Base-by-base conservation (phyloP, 2,329 filamentous ascomycete species). In the Fusarium veterinarium region DNA sequence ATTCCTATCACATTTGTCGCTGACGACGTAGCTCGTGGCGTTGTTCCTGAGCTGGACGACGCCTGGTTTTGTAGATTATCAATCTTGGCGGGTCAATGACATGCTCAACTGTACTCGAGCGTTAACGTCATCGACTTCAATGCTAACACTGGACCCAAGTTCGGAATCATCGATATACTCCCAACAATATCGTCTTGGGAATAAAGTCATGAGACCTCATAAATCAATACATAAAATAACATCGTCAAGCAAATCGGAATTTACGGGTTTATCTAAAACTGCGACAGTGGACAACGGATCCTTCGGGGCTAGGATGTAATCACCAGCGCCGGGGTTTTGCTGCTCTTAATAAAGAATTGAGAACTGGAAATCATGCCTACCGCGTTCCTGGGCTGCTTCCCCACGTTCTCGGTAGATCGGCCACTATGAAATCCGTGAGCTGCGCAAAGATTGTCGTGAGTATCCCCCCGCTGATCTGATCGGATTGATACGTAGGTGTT, bases 371-470 rank as follows among this genome's bases (percentile, higher is more conserved):
- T 30, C 17, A 40, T 31, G 52, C 62, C 25, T 46, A 30, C 41
- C 28, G 30, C 31, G 25, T 62, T 31, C 35, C 23, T 25, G 19
- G 20, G 28, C 35, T 59, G 45, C 28, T 71, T 73, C 70, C 63
- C 71, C 71, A 71, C 46, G 67, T 61, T 74, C 53, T 17, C 71
- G 71, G 71, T 33, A 73, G 67, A 73, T 74, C 71, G 71, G 71
- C 63, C 40, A 49, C 25, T 56, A 59, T 52, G 49, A 55, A 73
- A 45, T 69, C 70, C 69, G 71, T 57, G 45, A 55, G 16, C 28
- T 62, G 41, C n/a, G 42, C 25, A 38, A 31, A 41, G 28, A 37
- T n/a, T 23, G 40, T 51, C 46, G 23, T 56, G 56, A 42, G 30
- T 56, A 20, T 51, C 41, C 61, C 62, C 40, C 44, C 25, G 23